Conservation (phyloP, 176 grass and related monocot species). For the Cenchrus purpureus region DNA sequence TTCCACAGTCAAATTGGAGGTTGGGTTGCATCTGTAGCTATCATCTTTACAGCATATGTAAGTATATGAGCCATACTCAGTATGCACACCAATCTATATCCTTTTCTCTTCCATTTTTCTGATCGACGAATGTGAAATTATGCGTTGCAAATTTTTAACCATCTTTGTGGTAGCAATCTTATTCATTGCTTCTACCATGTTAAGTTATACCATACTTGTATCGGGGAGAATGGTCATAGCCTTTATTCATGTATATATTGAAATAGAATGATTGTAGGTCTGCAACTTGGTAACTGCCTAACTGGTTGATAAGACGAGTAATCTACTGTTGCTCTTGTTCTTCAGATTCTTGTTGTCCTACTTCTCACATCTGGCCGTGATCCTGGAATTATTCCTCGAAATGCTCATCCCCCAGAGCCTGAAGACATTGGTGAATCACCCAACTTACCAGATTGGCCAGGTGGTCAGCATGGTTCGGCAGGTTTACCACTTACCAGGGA, state of each 20-base stretch:
- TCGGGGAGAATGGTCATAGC: background rate
- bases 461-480: constrained; percentile 43
- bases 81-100: background rate
- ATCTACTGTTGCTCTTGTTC: constrained; percentile 16
- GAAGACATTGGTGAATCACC: constrained; percentile 63
- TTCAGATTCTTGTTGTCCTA: constrained; percentile 66
- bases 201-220: background rate
- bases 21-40: constrained; percentile 50
- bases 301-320: constrained; percentile 10
- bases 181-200: constrained; percentile 10
- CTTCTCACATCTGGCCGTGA: constrained; percentile 71
- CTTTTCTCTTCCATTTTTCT: background rate
- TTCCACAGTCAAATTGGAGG: constrained; percentile 54
- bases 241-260: constrained; percentile 5
- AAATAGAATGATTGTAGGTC: background rate
- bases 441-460: constrained; percentile 65
- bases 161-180: constrained; percentile 8
- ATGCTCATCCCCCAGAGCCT: constrained; percentile 66
- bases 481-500: constrained; percentile 66
- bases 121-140: background rate
- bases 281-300: constrained; percentile 6
- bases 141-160: background rate
- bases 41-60: constrained; percentile 69
- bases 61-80: constrained; percentile 44
- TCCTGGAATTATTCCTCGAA: constrained; percentile 79